These are phyloP conservation scores for Trypanosoma cruzi DNA, from an alignment of 208 protist species.

Conservation along the genomic window DNA sequence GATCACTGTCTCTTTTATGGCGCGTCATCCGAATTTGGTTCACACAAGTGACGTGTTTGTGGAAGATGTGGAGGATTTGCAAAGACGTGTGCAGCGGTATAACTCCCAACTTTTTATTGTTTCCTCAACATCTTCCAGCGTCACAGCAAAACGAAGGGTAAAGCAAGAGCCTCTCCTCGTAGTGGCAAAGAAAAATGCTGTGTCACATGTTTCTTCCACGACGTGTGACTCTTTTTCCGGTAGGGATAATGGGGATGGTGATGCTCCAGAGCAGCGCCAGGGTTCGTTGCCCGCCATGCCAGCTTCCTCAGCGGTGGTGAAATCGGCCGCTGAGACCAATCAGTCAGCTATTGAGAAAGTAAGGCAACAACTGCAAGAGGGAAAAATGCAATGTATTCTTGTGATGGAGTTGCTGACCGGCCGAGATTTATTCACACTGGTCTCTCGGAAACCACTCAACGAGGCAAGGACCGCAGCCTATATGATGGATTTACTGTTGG, in stretches of 20 bases:
- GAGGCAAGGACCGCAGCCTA: slow-evolving; percentile 19
- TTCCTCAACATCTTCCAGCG: background rate
- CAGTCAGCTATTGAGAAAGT: slow-evolving; percentile 1
- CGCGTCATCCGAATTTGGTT: slow-evolving; percentile 26
- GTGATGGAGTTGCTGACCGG: slow-evolving; percentile 26
- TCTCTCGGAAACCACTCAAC: slow-evolving; percentile 7
- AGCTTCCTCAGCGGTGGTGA: background rate
- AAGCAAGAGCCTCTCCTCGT: background rate
- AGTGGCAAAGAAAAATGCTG: background rate
- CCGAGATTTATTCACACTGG: slow-evolving; percentile 20
- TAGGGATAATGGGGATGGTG: background rate
- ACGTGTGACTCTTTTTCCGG: background rate
- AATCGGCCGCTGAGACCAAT: background rate
- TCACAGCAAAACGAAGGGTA: background rate
- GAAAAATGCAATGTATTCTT: slow-evolving; percentile 20
- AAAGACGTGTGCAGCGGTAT: slow-evolving; percentile 8
- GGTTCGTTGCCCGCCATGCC: background rate
- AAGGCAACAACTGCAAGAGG: slow-evolving; percentile 4
- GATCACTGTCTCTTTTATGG: slow-evolving; percentile 17
- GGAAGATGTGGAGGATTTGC: slow-evolving; percentile 11
- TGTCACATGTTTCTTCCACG: background rate
- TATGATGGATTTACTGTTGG: slow-evolving; percentile 30
- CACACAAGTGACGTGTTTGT: slow-evolving; percentile 27
- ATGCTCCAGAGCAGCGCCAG: background rate
- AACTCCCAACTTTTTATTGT: background rate